Evolutionary conservation across 139 green algal genomes (phyloP), one percentile per base, ranked within the genome.

Genomic region (Limnomonas spitsbergensis): DNA sequence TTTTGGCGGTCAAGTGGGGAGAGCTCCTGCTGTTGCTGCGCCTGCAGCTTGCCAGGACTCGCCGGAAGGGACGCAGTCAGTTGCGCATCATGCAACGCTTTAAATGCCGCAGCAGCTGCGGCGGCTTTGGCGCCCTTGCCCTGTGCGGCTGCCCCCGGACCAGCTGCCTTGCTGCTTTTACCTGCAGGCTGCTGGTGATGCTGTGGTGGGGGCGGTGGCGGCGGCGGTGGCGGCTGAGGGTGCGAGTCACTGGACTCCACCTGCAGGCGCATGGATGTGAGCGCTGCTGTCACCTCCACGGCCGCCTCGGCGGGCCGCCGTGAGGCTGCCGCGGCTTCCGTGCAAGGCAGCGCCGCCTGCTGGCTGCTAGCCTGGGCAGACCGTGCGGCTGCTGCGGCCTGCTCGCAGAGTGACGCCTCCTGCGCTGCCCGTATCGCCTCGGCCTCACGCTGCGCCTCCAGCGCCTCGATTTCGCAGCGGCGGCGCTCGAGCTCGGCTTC

Each of bases 401-500:
- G 47, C 73, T 88, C 86, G 1, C 73, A 52, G 36, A 92, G 69
- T 52, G 73, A 86, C 0, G 82, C 86, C 69, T 91, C 87, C 75
- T 88, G 74, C 14, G 80, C 89, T 3, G 42, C 52, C 32, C 76
- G 67, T 29, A 93, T 87, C 32, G 88, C 82, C 74, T 92, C 90
- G 1, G 83, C 81, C 70, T 94, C 88, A 0, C 84, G 73, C 74
- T 82, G 52, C 3, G 76, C 83, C 39, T 91, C 88, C 0, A 89
- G 47, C 37, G 42, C 76, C 38, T 91, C 89, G 32, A 94, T 76
- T 84, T 94, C 89, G 38, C 74, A 66, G 35, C 82, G 78, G 7
- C 90, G 83, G 70, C 76, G 61, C 83, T 94, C 89, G 37, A 94
- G 83, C 69, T 91, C 90, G 0, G 80, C 87, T 66, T 94, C 90